Percentiles rank a stretch among this genome's conserved stretches.
These are phyloP conservation scores for Pythium aquatile DNA, from an alignment of 352 stramenopile species.

Conservation along the genomic window DNA sequence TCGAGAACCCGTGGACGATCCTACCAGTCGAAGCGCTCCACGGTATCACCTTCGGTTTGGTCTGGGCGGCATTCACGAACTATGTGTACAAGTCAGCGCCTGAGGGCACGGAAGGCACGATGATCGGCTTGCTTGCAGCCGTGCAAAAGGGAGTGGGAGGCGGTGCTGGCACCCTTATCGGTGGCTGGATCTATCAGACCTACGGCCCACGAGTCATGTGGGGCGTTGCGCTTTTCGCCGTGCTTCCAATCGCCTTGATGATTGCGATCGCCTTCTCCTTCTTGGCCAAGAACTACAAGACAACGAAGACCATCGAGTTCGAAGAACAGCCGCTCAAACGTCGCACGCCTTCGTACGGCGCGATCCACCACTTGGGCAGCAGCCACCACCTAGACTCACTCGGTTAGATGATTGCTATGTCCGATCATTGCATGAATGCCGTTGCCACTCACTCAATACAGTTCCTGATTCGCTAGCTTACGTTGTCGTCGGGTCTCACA, in stretches of 20 bases:
- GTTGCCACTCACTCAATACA: constrained; percentile 15
- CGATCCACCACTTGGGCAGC: constrained; percentile 24
- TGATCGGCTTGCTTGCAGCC: constrained; percentile 65
- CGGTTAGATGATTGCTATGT: neutral
- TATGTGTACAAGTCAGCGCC: constrained; percentile 70
- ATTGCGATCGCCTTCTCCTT: constrained; percentile 48
- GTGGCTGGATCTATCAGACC: constrained; percentile 70
- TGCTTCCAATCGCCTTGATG: constrained; percentile 48
- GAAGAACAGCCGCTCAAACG: constrained; percentile 22
- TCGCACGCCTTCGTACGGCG: constrained; percentile 20
- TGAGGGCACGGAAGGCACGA: constrained; percentile 61
- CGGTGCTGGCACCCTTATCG: constrained; percentile 57
- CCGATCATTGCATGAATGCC: neutral
- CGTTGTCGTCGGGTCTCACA: neutral
- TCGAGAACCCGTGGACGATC: constrained; percentile 59
- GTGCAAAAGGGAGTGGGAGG: constrained; percentile 69
- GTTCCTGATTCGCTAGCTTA: constrained; percentile 5
- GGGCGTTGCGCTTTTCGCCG: constrained; percentile 43
- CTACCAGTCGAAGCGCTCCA: constrained; percentile 68
- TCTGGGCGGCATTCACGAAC: constrained; percentile 77
- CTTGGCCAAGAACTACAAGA: constrained; percentile 29
- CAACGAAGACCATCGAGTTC: constrained; percentile 6
- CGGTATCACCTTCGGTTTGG: constrained; percentile 64
- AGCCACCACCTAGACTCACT: constrained; percentile 21
- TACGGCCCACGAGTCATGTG: constrained; percentile 63